Base-by-base conservation (phyloP, 106 monocot genomes). In the Amphibolis antarctica region DNA sequence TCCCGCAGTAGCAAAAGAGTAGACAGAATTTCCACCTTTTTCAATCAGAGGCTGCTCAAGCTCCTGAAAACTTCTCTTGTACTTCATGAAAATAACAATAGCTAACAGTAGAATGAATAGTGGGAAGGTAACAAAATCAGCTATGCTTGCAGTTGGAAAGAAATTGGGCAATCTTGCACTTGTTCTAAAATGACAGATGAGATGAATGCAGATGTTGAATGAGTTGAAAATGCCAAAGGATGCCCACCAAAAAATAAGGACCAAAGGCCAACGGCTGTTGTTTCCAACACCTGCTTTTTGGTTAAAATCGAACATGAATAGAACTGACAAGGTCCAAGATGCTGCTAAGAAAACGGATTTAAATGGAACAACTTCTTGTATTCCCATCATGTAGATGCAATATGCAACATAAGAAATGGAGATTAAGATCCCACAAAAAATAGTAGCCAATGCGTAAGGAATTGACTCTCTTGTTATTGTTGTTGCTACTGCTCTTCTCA, bases 181-280 rank as follows among this genome's bases (percentile, higher is more conserved):
- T 6, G 7, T 9, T 6, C 15, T 59, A 21, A 47, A 63, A 36
- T 58, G 59, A 24, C 20, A n/a, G 20, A 55, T 30, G 46, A 82
- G 28, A 63, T 54, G 48, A 23, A 62, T 4, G 12, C 23, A 53
- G 30, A 73, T 59, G 52, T 29, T 54, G 47, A 72, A 28, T 29
- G 73, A 18, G 18, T 83, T 65, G 15, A 55, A 55, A 15, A 83
- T 31, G 64, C 68, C 59, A 68, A 48, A 78, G 42, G 73, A 45
- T 9, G 62, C 15, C 83, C 83, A 88, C 80, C 83, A 88, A 0
- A 70, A 77, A n/a, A 60, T 31, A 60, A 88, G 77, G 42, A 76
- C 60, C 42, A 64, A 12, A 69, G 87, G 83, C 83, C 87, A 88
- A 15, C 43, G 59, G 44, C 9, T 59, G 31, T 22, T 6, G 17